Base-by-base conservation (phyloP, 192 early-diverging fungal genomes). In the Backusella circina region DNA sequence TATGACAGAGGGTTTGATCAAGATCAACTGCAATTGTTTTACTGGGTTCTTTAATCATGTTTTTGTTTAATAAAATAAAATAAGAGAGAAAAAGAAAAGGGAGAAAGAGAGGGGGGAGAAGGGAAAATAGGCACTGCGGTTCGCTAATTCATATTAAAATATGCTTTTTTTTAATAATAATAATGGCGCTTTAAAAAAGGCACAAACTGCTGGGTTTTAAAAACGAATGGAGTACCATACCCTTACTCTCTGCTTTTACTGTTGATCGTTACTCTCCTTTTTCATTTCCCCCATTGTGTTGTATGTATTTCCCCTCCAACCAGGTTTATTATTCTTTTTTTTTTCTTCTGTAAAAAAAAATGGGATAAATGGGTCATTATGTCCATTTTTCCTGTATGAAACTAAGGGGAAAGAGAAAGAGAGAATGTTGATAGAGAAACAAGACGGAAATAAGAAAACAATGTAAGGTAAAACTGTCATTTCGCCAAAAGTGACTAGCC, bases 1-100 rank as follows among this genome's bases (percentile, higher is more conserved):
- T 89, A 51, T 82, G 77, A 54, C 82, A 77, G 10, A 90, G 81
- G 50, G 87, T 87, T 61, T 88, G 83, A 74, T 90, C 89, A 30
- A 90, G 74, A 77, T 88, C 83, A 51, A 85, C 83, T 70, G 86
- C 86, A 67, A 88, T 77, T 44, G 41, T 67, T 36, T 77, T 77
- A 2, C 36, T 30, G 23, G 70, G 71, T 37, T 72, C 54, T 38
- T 44, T 70, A 16, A 70, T 8, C 37, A 44, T 41, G 15, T 70
- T 70, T 44, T 61, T 70, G 26, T 16, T 16, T n/a, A 37, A 35
- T 26, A 70, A 70, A 41, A 47, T 51, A 33, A 72, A 35, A 30
- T 31, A 57, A 72, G 30, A 31, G 31, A 33, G 16, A 57, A 31
- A n/a, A 54, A 44, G 13, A 50, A n/a, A 33, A 36, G 12, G 26